Evolutionary conservation across 1,284 basidiomycete genomes (phyloP).

Genomic region (Sphaerobolus stellatus): DNA sequence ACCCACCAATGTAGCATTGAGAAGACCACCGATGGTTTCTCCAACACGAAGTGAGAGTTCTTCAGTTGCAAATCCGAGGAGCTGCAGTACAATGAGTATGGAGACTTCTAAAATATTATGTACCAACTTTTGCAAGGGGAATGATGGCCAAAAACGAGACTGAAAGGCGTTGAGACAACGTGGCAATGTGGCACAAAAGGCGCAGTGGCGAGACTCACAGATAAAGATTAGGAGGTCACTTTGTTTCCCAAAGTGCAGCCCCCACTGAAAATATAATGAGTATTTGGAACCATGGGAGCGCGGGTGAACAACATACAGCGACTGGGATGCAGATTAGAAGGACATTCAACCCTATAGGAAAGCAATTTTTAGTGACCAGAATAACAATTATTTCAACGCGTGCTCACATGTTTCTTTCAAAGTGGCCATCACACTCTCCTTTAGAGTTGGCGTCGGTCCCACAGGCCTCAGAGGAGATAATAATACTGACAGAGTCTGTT

Average conservation of each 20-base stretch:
- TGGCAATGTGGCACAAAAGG: too few species aligned
- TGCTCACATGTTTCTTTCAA: too few species aligned
- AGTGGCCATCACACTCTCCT: too few species aligned
- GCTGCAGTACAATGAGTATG: slow-evolving; percentile 35
- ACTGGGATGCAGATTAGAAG: slow-evolving; percentile 67
- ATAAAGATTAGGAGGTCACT: slow-evolving; percentile 65
- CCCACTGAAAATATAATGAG: slow-evolving; percentile 55
- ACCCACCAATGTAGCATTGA: slow-evolving; percentile 82
- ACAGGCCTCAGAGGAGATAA: too few species aligned
- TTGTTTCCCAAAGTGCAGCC: slow-evolving; percentile 59
- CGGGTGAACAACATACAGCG: slow-evolving; percentile 50
- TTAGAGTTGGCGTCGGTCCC: too few species aligned
- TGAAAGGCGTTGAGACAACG: too few species aligned
- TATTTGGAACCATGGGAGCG: neutral
- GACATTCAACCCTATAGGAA: slow-evolving; percentile 56
- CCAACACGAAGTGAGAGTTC: slow-evolving; percentile 81
- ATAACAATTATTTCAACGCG: too few species aligned
- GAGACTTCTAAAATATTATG: slow-evolving; percentile 16
- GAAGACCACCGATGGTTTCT: slow-evolving; percentile 80
- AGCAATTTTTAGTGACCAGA: too few species aligned
- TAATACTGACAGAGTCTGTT: too few species aligned
- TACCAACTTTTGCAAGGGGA: slow-evolving; percentile 74
- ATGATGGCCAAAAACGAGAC: slow-evolving; percentile 74
- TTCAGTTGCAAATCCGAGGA: slow-evolving; percentile 86
- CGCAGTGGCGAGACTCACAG: slow-evolving; percentile 52